phyloP scores from a whole-genome alignment of 495 filamentous ascomycete genomes.

The Apiosordaria backusii region DNA sequence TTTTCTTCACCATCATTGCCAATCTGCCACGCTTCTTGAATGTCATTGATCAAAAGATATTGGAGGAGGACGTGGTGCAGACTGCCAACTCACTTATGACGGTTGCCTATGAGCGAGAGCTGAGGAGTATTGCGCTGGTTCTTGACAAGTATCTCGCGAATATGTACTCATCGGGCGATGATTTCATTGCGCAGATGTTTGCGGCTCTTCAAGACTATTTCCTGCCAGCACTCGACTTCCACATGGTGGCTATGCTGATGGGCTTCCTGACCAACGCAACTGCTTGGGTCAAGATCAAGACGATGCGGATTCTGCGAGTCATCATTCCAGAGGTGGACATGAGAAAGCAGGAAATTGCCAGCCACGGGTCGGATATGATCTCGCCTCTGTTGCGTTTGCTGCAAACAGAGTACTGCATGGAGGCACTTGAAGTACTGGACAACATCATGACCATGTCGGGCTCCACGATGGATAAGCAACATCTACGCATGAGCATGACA shows the following conservation, averaged over 20 bases:
- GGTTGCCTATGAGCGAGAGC: conserved; percentile 67
- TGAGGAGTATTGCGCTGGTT: conserved; percentile 52
- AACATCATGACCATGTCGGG: conserved; percentile 92
- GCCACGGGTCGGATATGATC: conserved; percentile 90
- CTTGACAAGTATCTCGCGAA: conserved; percentile 67
- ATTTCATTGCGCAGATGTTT: conserved; percentile 74
- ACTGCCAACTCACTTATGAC: conserved; percentile 66
- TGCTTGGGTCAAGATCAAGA: conserved; percentile 85
- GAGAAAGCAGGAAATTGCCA: conserved; percentile 82
- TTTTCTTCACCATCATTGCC: conserved; percentile 80
- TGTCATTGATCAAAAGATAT: conserved; percentile 63
- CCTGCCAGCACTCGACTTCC: conserved; percentile 79
- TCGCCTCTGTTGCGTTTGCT: conserved; percentile 86
- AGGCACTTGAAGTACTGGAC: conserved; percentile 86
- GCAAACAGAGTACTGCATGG: conserved; percentile 88
- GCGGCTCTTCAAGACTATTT: conserved; percentile 73
- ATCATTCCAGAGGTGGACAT: conserved; percentile 91
- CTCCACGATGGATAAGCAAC: conserved; percentile 87
- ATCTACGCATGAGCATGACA: conserved; percentile 96
- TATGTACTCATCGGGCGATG: conserved; percentile 65
- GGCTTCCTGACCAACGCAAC: conserved; percentile 84
- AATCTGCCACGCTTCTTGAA: conserved; percentile 87
- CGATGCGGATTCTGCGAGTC: conserved; percentile 82
- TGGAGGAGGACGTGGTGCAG: conserved; percentile 52
- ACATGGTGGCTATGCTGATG: conserved; percentile 83